Evolutionary conservation across 2,329 filamentous ascomycete genomes (phyloP).

Genomic region (Scedosporium minutisporum): DNA sequence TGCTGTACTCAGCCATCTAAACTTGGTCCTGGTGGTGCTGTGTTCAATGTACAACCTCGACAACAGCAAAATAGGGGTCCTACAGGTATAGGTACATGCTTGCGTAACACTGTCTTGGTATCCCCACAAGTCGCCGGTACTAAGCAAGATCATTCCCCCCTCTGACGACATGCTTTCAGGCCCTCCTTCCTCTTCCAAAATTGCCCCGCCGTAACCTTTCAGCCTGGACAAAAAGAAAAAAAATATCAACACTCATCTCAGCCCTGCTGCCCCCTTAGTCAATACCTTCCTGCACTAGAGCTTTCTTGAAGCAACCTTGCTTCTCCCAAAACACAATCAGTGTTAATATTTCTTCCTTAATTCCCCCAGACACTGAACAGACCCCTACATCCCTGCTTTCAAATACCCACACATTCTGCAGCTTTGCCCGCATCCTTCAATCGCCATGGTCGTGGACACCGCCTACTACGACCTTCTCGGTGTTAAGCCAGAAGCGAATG

Average conservation of each 20-base stretch:
- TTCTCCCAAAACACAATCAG: background rate
- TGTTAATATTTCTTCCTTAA: background rate
- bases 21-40: background rate
- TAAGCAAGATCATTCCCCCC: background rate
- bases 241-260: background rate
- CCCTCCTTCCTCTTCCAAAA: background rate
- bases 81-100: background rate
- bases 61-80: background rate
- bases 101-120: background rate
- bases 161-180: background rate
- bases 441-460: conserved; percentile 74
- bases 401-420: background rate
- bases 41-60: background rate
- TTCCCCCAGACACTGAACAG: background rate
- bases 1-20: too few species aligned
- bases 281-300: background rate
- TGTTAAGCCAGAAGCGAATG: conserved; percentile 74
- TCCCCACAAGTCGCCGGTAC: background rate
- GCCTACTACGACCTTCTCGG: conserved; percentile 81
- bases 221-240: background rate
- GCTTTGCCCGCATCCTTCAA: background rate
- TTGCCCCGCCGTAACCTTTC: background rate
- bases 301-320: background rate
- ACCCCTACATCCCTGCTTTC: too few species aligned
- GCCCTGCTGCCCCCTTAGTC: background rate